A percentile compares a stretch with the other conserved stretches of the same genome.
Conservation (phyloP, 1,284 basidiomycete genomes). For the Ceratobasidium sp. region DNA sequence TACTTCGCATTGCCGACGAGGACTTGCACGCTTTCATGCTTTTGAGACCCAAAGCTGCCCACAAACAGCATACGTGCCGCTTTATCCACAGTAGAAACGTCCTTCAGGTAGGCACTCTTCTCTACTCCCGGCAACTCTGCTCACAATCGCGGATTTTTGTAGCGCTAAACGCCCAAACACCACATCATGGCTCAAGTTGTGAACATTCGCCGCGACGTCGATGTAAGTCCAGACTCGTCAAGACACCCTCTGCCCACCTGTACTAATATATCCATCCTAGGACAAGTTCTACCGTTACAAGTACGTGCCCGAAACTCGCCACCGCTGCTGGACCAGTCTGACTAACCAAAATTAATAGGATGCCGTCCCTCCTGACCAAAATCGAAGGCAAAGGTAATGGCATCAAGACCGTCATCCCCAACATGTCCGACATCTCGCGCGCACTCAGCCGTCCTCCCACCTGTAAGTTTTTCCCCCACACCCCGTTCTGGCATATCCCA, state of each 20-base stretch:
- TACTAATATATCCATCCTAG: slow-evolving; percentile 43
- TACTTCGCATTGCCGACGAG: slow-evolving; percentile 33
- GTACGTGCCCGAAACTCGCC: slow-evolving; percentile 57
- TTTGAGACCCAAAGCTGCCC: slow-evolving; percentile 44
- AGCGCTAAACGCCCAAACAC: slow-evolving; percentile 42
- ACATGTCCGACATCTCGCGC: slow-evolving; percentile 98
- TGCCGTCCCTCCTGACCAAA: slow-evolving; percentile 96
- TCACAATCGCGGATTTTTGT: neutral
- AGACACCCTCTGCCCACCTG: slow-evolving; percentile 48
- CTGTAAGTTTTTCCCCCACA: slow-evolving; percentile 55
- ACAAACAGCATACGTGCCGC: slow-evolving; percentile 40
- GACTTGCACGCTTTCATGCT: slow-evolving; percentile 42
- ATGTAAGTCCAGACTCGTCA: slow-evolving; percentile 57
- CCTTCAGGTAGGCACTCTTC: slow-evolving; percentile 10
- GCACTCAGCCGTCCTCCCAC: slow-evolving; percentile 94
- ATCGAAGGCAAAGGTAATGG: slow-evolving; percentile 99
- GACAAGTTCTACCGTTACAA: slow-evolving; percentile 92
- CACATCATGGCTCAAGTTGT: slow-evolving; percentile 90
- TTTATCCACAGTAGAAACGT: slow-evolving; percentile 43
- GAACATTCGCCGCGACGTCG: slow-evolving; percentile 98
- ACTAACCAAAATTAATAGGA: slow-evolving; percentile 62
- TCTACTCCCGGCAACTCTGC: neutral
- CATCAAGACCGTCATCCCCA: slow-evolving; percentile 98
- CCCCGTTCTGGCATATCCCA: slow-evolving; percentile 7
- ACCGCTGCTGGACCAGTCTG: slow-evolving; percentile 14